phyloP scores from a whole-genome alignment of 2,329 filamentous ascomycete genomes.

The Botrytis sinoallii region DNA sequence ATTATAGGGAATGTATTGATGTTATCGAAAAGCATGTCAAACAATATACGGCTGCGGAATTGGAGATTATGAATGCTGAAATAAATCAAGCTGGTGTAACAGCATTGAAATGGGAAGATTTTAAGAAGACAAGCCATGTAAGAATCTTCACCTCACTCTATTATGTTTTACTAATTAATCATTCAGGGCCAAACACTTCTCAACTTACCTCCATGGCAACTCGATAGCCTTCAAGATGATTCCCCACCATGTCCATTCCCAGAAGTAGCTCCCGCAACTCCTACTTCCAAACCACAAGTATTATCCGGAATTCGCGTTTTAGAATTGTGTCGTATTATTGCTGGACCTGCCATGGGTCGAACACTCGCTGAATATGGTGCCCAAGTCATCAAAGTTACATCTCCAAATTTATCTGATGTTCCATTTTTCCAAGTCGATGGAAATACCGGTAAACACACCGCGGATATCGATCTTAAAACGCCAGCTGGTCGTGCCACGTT shows the following conservation, averaged over 20 bases:
- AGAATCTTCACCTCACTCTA: conserved; percentile 22
- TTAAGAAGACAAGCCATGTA: conserved; percentile 54
- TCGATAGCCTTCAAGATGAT: conserved; percentile 48
- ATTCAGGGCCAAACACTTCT: conserved; percentile 41
- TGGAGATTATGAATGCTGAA: conserved; percentile 56
- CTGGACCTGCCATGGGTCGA: conserved; percentile 68
- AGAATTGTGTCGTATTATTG: conserved; percentile 73
- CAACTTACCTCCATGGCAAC: conserved; percentile 44
- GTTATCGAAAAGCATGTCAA: conserved; percentile 58
- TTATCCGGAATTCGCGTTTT: conserved; percentile 66
- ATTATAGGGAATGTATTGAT: conserved; percentile 57
- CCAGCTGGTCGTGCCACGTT: conserved; percentile 52
- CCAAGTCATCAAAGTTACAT: conserved; percentile 69
- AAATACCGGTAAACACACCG: conserved; percentile 67
- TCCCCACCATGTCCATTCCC: conserved; percentile 43
- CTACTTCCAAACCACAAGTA: conserved; percentile 27
- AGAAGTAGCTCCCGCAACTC: conserved; percentile 31
- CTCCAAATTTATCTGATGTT: conserved; percentile 64
- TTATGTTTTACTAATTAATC: neutral
- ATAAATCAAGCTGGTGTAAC: conserved; percentile 58
- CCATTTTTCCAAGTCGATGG: conserved; percentile 71
- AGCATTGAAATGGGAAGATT: conserved; percentile 58
- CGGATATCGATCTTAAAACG: conserved; percentile 60
- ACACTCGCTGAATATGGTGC: conserved; percentile 74
- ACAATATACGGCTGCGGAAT: conserved; percentile 51